phyloP scores from a whole-genome alignment of 169 alveolate genomes.

The Eimeria necatrix region DNA sequence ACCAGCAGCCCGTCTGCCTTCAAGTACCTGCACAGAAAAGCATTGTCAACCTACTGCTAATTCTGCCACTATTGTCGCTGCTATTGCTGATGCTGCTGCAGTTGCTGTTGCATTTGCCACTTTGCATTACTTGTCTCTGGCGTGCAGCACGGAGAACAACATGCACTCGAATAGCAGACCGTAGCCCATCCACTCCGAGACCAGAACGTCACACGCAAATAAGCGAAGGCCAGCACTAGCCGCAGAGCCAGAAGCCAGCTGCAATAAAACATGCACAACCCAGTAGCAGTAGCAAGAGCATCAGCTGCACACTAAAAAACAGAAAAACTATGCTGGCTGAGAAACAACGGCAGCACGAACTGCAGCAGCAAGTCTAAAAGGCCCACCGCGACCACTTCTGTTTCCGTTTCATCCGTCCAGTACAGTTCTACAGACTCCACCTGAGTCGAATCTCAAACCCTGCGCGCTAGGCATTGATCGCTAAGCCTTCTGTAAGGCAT shows the following conservation, averaged over 20 bases:
- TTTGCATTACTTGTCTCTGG: constrained; percentile 90
- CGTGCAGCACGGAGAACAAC: constrained; percentile 92
- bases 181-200: constrained; percentile 95
- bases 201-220: constrained; percentile 88
- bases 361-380: background rate
- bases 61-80: background rate
- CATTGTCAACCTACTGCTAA: background rate
- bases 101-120: background rate
- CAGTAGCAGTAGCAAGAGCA: background rate
- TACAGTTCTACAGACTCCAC: constrained; percentile 95
- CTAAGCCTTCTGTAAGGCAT: too few relatives aligned
- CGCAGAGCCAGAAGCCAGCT: constrained; percentile 29
- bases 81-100: background rate
- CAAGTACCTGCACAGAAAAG: constrained; percentile 35
- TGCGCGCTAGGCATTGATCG: too few relatives aligned
- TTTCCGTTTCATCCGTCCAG: constrained; percentile 93
- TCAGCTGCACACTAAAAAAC: too few relatives aligned
- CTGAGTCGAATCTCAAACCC: constrained; percentile 87
- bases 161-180: constrained; percentile 92
- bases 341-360: too few relatives aligned
- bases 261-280: background rate
- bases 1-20: constrained; percentile 58
- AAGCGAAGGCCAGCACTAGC: constrained; percentile 56
- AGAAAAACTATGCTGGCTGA: background rate
- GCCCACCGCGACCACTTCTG: background rate